These are phyloP conservation scores for Xylaria sp. DNA, from an alignment of 2,329 filamentous ascomycete genomes.

Conservation along the genomic window DNA sequence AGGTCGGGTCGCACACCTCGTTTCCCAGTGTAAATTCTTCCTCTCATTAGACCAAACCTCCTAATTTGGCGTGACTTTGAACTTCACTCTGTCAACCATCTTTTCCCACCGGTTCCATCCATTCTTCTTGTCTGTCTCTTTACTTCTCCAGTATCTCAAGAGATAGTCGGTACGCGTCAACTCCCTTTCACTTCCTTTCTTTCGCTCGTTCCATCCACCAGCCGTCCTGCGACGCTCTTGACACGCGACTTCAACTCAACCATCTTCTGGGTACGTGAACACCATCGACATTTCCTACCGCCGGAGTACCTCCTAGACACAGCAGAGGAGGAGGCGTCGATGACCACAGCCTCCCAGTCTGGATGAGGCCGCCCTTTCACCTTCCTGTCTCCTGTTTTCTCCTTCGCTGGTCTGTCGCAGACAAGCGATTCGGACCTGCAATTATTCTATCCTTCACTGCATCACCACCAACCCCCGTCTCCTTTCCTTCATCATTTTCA, in stretches of 20 bases:
- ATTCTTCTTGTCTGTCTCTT: not conserved
- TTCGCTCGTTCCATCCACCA: constrained; percentile 31
- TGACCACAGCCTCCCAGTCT: not conserved
- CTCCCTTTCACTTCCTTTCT: constrained; percentile 17
- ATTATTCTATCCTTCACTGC: not conserved
- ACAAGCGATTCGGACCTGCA: not conserved
- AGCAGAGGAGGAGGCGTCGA: not conserved
- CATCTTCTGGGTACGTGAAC: constrained; percentile 30
- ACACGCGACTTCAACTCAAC: constrained; percentile 41
- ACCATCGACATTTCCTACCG: constrained; percentile 23
- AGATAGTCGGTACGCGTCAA: not conserved
- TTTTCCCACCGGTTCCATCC: not conserved
- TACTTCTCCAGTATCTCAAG: not conserved
- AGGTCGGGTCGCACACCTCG: constrained; percentile 27
- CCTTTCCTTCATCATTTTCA: not conserved
- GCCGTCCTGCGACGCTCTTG: constrained; percentile 36
- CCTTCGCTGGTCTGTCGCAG: not conserved
- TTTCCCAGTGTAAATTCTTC: constrained; percentile 2
- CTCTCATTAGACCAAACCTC: constrained; percentile 3
- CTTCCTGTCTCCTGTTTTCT: not conserved
- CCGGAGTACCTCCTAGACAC: not conserved
- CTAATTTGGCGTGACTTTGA: not conserved
- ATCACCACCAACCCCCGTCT: not conserved
- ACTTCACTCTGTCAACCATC: not conserved
- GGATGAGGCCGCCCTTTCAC: not conserved